Evolutionary conservation across 179 eudicot genomes (phyloP), one percentile per base, ranked within the genome.

Genomic region (Gypsophila paniculata): DNA sequence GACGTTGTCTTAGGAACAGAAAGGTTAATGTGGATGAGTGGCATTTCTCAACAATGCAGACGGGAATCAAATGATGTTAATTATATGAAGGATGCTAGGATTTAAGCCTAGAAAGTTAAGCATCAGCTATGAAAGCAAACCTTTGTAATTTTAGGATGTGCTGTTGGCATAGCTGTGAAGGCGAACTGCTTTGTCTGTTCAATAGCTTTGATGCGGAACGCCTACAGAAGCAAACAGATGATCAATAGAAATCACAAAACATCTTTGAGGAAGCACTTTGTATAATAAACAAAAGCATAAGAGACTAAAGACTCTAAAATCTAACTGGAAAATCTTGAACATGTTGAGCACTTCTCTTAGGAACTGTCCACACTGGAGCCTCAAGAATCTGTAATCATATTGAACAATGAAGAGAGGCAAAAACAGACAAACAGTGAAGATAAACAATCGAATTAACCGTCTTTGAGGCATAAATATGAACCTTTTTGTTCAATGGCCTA

Each of bases 401-500:
- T 5, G n/a, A 61, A 19, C 54, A 4, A 36, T 15, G 46, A 5
- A n/a, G 29, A 39, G 19, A 53, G 36, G 73, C 3, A 36, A 4
- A 29, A 29, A 29, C 34, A 29, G 34, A 39, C 15, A 7, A 12
- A 46, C 14, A 46, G 15, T 10, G 39, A 19, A n/a, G 52, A 38
- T 19, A 53, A 29, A 2, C 52, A 19, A 15, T 9, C 29, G 42
- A 19, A 38, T 17, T 12, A 59, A 9, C 13, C 59, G 19, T 44
- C 15, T 62, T 29, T 7, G 7, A 10, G 72, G 25, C 55, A 21
- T 54, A 15, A 25, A 61, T 26, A 74, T 72, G 17, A 29, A 91
- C 98, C 83, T 91, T 93, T 88, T 79, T 88, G 79, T 86, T 93
- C 66, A 93, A 71, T 71, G 94, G 96, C 51, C 84, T 96, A 68